Base-by-base conservation (phyloP, 441 rosid species). In the Brassica hybrid region DNA sequence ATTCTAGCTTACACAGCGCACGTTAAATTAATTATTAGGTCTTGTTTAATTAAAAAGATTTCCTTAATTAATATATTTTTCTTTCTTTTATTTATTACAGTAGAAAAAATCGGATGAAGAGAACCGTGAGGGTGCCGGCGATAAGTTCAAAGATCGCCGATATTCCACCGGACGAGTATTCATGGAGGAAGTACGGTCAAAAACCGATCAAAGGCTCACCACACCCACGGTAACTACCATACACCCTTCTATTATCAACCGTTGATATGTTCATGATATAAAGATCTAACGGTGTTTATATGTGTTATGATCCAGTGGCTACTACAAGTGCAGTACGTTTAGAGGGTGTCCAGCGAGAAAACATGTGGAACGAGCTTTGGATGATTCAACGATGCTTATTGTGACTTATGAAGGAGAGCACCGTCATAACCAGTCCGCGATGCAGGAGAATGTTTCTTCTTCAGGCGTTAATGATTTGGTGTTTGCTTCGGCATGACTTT, bases 151-250 rank as follows among this genome's bases (percentile, higher is more conserved):
- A 96, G 82, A 84, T 90, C 54, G 98, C 99, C 27, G 99, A 96
- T 80, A 94, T 96, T 71, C 99, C 99, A 6, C 80, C 94, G 18
- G 99, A 96, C 79, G 99, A 93, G 67, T 88, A 83, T 57, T 93
- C 99, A 0, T 93, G 99, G 99, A 93, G 99, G 70, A 95, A 95
- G 82, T 95, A 95, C 76, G 98, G 99, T 11, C 98, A 96, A 63
- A 96, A 96, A 84, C 99, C 99, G 56, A 96, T 96, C 84, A 96
- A 93, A 58, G 97, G 98, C 11, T 93, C 99, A 2, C 99, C 99
- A 1, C 89, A 86, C 72, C 99, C 99, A 80, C 85, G 98, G 99
- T 92, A 89, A 81, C 70, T 56, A 69, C 18, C 18, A 3, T n/a
- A 52, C 30, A 56, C 67, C 18, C 4, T 7, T 14, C 7, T 32